These are phyloP conservation scores for Trichoderma sp. DNA, from an alignment of 2,329 filamentous ascomycete genomes.

Conservation along the genomic window DNA sequence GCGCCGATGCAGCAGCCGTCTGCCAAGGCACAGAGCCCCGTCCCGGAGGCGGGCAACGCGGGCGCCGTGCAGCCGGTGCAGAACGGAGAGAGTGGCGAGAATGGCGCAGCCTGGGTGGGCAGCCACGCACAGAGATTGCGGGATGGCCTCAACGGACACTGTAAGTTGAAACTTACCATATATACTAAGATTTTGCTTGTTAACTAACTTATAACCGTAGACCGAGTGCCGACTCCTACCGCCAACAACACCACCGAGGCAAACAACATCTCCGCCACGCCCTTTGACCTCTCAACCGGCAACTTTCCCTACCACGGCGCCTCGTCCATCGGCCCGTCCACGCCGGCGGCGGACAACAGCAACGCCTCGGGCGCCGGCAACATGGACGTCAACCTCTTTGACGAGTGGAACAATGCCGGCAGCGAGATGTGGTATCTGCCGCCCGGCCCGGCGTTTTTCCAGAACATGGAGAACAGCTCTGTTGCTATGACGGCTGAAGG, in stretches of 20 bases:
- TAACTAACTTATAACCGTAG: constrained; percentile 33
- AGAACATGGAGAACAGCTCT: constrained; percentile 59
- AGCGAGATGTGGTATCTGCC: constrained; percentile 68
- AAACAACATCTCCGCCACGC: constrained; percentile 60
- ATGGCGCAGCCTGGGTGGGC: constrained; percentile 33
- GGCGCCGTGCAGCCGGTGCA: constrained; percentile 24
- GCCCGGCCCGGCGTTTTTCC: constrained; percentile 61
- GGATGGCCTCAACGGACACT: constrained; percentile 40
- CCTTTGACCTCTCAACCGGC: constrained; percentile 56
- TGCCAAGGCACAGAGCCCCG: constrained; percentile 42
- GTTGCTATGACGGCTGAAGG: constrained; percentile 67
- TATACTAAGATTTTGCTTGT: not conserved
- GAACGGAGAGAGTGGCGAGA: constrained; percentile 26
- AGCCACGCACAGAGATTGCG: constrained; percentile 40
- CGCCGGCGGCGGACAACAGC: constrained; percentile 42
- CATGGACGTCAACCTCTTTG: constrained; percentile 44
- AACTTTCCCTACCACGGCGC: constrained; percentile 54
- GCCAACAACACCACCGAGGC: constrained; percentile 33
- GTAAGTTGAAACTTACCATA: constrained; percentile 26
- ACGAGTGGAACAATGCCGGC: constrained; percentile 54
- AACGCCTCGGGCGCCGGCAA: constrained; percentile 30
- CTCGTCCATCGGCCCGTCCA: constrained; percentile 49
- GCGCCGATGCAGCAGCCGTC: constrained; percentile 48
- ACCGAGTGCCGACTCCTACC: constrained; percentile 33
- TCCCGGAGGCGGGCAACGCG: constrained; percentile 33